Evolutionary conservation across 805 yeast genomes (phyloP), one percentile per base, ranked within the genome.

Genomic region (Saccharomycopsis selenospora): DNA sequence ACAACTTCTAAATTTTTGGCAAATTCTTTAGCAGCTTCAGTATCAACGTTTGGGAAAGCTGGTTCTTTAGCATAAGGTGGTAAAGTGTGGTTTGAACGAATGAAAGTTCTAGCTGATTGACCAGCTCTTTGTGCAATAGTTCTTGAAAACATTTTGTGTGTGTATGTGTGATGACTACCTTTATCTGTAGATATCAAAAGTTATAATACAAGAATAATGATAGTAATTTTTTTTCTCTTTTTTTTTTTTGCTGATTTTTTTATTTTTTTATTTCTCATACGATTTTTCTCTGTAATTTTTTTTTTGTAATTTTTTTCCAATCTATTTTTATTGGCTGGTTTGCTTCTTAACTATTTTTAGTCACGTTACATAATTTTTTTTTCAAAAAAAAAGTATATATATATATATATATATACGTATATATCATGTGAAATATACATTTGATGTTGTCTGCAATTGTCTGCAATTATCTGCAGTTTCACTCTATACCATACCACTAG

Each of bases 21-120:
- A 73, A 79, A 88, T 29, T 78, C 87, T 58, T 78, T 76, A 54
- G 88, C 95, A 57, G 85, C 84, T 57, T 75, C 79, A 57, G 76
- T 69, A 66, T 79, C 71, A 45, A 72, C 65, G 40, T 46, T 57
- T 46, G 65, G 63, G 65, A 69, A 76, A 23, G 79, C 80, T 58
- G 76, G 76, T 53, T 70, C 62, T 53, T 63, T 47, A 43, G 73
- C 74, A 59, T 68, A 61, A 56, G 68, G 64, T 56, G 73, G 73
- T 36, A 69, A 57, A 24, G 44, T 36, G 45, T 51, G 55, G 50
- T 51, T 48, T 8, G 25, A 29, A 45, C 56, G 52, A 27, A 46
- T 49, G 29, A 53, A 48, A 18, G 29, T 33, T 36, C 36, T 24
- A 26, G 40, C 14, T 13, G 36, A 25, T 23, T 10, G 10, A n/a